Evolutionary conservation across 306 rosid species (phyloP).

Genomic region (Mucuna pruriens): DNA sequence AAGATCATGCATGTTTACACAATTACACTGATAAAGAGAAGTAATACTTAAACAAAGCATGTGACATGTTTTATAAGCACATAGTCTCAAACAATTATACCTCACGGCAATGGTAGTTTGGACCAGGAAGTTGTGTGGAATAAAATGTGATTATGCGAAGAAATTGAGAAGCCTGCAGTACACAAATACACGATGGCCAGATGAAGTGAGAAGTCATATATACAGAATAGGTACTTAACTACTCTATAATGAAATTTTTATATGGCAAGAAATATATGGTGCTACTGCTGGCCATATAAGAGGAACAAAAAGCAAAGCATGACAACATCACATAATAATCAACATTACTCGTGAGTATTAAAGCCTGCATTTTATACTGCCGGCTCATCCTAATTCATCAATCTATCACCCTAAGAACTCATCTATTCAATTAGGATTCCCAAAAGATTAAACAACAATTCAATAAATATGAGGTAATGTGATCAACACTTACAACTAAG

Average conservation of each 20-base stretch:
- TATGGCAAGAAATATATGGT: neutral
- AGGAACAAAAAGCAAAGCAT: neutral
- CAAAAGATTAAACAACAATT: conserved; percentile 15
- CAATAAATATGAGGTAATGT: conserved; percentile 6
- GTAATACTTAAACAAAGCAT: neutral
- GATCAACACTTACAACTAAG: conserved; percentile 79
- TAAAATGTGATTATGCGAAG: conserved; percentile 81
- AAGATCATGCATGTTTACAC: neutral
- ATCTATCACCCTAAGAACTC: conserved; percentile 19
- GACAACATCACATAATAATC: neutral
- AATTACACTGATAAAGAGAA: neutral
- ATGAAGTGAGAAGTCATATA: conserved; percentile 30
- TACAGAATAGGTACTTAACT: neutral
- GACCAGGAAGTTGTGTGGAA: conserved; percentile 96
- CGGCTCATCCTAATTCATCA: neutral
- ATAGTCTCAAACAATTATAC: conserved; percentile 41
- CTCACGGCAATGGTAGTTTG: conserved; percentile 84
- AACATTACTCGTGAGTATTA: neutral
- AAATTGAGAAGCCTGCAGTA: conserved; percentile 68
- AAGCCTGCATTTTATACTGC: neutral
- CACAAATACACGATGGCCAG: conserved; percentile 30
- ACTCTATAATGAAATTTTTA: neutral
- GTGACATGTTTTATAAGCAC: neutral
- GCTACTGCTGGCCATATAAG: conserved; percentile 1
- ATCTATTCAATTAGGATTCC: neutral